Percentiles rank a stretch among this genome's conserved stretches.
These are phyloP conservation scores for Cucurbita maxima DNA, from an alignment of 306 rosid genomes.

Conservation along the genomic window DNA sequence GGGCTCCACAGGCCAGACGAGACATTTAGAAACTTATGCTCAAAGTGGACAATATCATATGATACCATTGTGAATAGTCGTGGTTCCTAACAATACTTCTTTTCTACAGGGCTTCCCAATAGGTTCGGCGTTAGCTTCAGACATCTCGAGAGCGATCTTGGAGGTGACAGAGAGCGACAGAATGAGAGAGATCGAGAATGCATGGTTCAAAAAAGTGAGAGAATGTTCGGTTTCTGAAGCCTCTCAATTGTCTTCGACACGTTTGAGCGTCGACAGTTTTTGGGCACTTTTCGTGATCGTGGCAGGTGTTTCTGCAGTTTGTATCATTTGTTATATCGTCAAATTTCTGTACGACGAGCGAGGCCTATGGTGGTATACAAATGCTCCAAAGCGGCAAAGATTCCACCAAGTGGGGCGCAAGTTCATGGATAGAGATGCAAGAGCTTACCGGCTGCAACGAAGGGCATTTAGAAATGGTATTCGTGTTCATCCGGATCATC, in stretches of 20 bases:
- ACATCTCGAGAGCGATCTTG: constrained; percentile 13
- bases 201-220: background rate
- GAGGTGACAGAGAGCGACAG: constrained; percentile 3
- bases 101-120: constrained; percentile 10
- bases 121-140: constrained; percentile 14
- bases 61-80: too few species aligned
- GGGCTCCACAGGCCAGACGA: too few species aligned
- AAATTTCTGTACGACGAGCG: background rate
- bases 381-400: background rate
- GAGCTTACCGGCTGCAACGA: background rate
- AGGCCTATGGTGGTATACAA: too few species aligned
- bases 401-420: background rate
- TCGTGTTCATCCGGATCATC: background rate
- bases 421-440: background rate
- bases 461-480: background rate
- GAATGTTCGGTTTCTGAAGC: constrained; percentile 1
- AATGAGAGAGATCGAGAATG: constrained; percentile 5
- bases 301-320: background rate
- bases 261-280: constrained; percentile 20
- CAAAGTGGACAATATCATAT: too few species aligned
- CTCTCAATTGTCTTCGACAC: background rate
- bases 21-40: too few species aligned
- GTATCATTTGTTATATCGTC: background rate
- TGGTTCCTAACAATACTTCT: too few species aligned
- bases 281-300: constrained; percentile 22